Base-by-base conservation (phyloP, 2,329 filamentous ascomycete genomes). In the Huntiella savannae region DNA sequence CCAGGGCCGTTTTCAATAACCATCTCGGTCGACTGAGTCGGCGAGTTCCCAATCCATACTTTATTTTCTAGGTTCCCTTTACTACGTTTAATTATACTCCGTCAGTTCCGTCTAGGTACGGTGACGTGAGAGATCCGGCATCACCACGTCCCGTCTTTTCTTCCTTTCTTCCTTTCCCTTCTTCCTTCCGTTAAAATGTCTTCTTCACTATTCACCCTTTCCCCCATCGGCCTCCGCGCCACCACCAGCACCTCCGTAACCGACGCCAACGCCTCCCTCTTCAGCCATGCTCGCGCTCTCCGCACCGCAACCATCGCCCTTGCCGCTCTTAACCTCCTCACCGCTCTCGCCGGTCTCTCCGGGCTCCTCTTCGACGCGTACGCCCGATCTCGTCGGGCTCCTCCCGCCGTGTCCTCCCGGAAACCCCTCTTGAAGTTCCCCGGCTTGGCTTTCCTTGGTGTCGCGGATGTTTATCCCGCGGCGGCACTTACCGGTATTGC, bases 321-420 rank as follows among this genome's bases (percentile, higher is more conserved):
- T 46, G 69, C 74, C 33, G 60, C 64, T 47, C 77, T 78, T 61
- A 79, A 79, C 57, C 65, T 71, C 16, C 56, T 75, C 45, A 70
- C 70, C 13, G 73, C 73, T 4, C 66, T 73, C 48, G 64, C 65
- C 13, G 74, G 73, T 5, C 69, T 70, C 7, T 52, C 64, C 19
- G 71, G 71, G 19, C 77, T 79, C 45, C 57, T 75, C 36, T 70
- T 69, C 56, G 70, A 76, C 51, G 68, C 66, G 52, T 75, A 72
- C 55, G 61, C 61, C 47, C 60, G 57, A 46, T 57, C 62, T 15
- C 68, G 60, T 57, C 62, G 61, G 53, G 22, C 22, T 4, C 2
- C 22, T 8, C 22, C 22, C 22, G 22, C 6, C 4, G 6, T 10
- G 22, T 28, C 22, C 4, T 28, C 22, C 22, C 63, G 58, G 47